Base-by-base conservation (phyloP, 2,329 filamentous ascomycete genomes). In the Ceratocystis huliohia region DNA sequence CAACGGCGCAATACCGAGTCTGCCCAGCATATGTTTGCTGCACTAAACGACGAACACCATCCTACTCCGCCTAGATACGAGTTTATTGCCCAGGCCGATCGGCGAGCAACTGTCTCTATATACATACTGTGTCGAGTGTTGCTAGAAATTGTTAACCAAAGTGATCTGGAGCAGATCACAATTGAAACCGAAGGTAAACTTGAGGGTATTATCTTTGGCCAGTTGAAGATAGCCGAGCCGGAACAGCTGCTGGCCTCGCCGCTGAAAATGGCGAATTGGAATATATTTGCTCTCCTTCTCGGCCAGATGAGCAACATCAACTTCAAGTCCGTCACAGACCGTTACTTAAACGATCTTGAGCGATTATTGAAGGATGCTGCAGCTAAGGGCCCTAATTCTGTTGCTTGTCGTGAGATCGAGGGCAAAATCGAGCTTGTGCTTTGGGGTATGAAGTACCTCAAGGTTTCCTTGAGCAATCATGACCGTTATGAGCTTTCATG, bases 261-360 rank as follows among this genome's bases (percentile, higher is more conserved):
- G 0, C 79, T 97, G 28, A 91, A 91, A 70, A 85, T 94, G 76
- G 89, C 94, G 15, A 99, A 99, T 72, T 99, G 93, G 93, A 89
- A 90, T 68, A 85, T 99, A 2, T 96, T 96, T 74, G 88, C 91
- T 22, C 89, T 96, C 72, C 79, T 99, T 2, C 82, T 99, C 0
- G 94, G 95, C n/a, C 88, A 92, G 48, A 96, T 99, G 89, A 96
- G 94, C 76, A 88, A 89, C 57, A 87, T 94, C 70, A 93, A 95
- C 73, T 97, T 99, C 74, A 79, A 84, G 17, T 89, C 87, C 66
- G 92, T 99, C 59, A 86, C 90, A 2, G 84, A 86, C 65, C 86
- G 90, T 61, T 99, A 96, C 73, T 80, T 96, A 59, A 79, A 82
- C 37, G 92, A 97, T 73, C 80, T 99, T 4, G 89, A 91, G 66